Evolutionary conservation across 495 filamentous ascomycete species (phyloP).

Genomic region (Symbiotaphrina buchneri): DNA sequence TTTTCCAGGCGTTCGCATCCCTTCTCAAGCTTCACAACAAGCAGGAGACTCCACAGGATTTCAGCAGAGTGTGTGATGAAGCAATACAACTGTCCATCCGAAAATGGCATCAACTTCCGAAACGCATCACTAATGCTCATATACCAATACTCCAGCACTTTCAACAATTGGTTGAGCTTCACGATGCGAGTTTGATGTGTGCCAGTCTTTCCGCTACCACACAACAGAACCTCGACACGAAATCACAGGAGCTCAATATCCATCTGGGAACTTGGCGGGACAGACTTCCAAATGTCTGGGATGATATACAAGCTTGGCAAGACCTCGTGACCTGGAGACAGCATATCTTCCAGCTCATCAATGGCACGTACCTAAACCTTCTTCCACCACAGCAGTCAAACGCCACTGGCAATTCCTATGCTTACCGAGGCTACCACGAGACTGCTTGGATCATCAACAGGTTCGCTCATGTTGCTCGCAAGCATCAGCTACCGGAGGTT

Average conservation of each 20-base stretch:
- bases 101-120: slow-evolving; percentile 94
- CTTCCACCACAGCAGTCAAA: slow-evolving; percentile 62
- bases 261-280: slow-evolving; percentile 91
- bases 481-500: slow-evolving; percentile 90
- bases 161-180: slow-evolving; percentile 93
- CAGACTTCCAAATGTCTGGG: slow-evolving; percentile 90
- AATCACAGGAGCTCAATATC: slow-evolving; percentile 88
- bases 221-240: slow-evolving; percentile 66
- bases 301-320: slow-evolving; percentile 98
- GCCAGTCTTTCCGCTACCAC: slow-evolving; percentile 69
- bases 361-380: slow-evolving; percentile 72
- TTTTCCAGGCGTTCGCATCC: slow-evolving; percentile 97
- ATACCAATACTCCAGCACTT: slow-evolving; percentile 92
- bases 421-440: slow-evolving; percentile 93
- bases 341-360: slow-evolving; percentile 96
- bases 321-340: slow-evolving; percentile 97
- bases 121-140: slow-evolving; percentile 83
- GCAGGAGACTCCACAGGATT: slow-evolving; percentile 56
- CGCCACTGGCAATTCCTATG: slow-evolving; percentile 67
- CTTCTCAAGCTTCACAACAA: slow-evolving; percentile 82
- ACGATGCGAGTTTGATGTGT: slow-evolving; percentile 93
- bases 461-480: slow-evolving; percentile 92
- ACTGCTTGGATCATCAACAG: slow-evolving; percentile 99
- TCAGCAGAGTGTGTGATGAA: slow-evolving; percentile 79
- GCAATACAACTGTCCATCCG: slow-evolving; percentile 88